Evolutionary conservation across 345 rosid species (phyloP), one percentile per base, ranked within the genome.

Genomic region (Populus deltoides): DNA sequence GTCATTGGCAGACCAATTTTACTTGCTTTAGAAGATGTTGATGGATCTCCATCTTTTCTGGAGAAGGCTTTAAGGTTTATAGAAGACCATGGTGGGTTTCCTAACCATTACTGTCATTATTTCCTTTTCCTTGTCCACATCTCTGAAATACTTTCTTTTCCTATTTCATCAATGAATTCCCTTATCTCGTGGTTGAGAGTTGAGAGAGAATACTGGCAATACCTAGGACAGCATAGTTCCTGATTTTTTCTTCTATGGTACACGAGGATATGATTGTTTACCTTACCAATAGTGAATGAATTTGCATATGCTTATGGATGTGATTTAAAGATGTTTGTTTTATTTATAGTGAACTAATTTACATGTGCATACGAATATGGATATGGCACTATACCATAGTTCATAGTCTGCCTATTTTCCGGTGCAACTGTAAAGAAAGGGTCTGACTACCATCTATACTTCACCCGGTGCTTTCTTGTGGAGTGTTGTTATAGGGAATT

Each of bases 11-110:
- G 92, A 81, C 98, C 99, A 49, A 83, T 94, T 82, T 89, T 97
- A 81, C 95, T 92, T 81, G 99, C 99, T 68, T 78, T 97, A 66
- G 98, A 97, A 88, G 98, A 97, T 86, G 94, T 90, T 77, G 99
- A 97, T 80, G 99, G 98, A 79, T 75, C 92, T 87, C 99, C 99
- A 45, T 94, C 99, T 49, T 97, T 97, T 87, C 86, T 97, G 90
- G 98, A 97, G 84, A 97, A 97, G 85, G 95, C 98, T 77, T 97
- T 97, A 75, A 87, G 88, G 80, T 97, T 89, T 83, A 87, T 97
- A 70, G 99, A 97, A 89, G 92, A 89, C 78, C 84, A 92, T 74
- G 99, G 99, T 94, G 87, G 79, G 89, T 83, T 81, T 49, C 68
- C 70, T 31, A n/a, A n/a, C 7, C 72, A 17, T 61, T 49, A 3